Evolutionary conservation across 2,329 filamentous ascomycete genomes (phyloP), one percentile per base, ranked within the genome.

Genomic region (Beauveria pseudobassiana): DNA sequence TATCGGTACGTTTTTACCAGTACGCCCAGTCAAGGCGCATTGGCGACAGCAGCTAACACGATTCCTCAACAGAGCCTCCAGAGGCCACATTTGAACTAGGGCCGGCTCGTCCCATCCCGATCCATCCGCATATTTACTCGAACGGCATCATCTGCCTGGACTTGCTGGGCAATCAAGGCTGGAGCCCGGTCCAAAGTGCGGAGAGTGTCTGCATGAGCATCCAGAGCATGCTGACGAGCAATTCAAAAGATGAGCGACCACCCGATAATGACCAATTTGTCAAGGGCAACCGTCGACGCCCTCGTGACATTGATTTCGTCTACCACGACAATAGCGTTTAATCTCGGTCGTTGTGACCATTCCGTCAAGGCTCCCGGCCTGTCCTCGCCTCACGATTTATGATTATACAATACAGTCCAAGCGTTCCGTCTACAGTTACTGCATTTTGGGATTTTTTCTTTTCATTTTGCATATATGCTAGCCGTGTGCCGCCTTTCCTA

Each of bases 141-240:
- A 99, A 99, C 75, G 95, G 95, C 68, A 96, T 98, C 74, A 99
- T 99, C 72, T 99, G 95, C 71, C 88, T 99, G 54, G 95, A 99
- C 69, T 84, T 99, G 1, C 86, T 99, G 9, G 91, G 91, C 58
- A 80, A 84, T 10, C 87, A 91, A 65, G 95, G 95, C 62, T 99
- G 95, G 95, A 95, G 89, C 53, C 95, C 95, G 0, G 93, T 99
- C 0, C 95, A 99, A 73, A 97, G 93, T 63, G 95, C 97, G 9
- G 93, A 98, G 78, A 96, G 90, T 70, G 87, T 99, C 28, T 97
- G 92, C 78, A 95, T 99, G 85, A 96, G 91, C 74, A 84, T 99
- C 60, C 95, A 99, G 77, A 96, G 91, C 78, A 99, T 99, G 95
- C 77, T 99, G 71, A 97, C 95, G 1, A 92, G 93, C 64, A 99